Conservation (phyloP, 371 early-diverging fungal species). For the Nematocida ausubeli region DNA sequence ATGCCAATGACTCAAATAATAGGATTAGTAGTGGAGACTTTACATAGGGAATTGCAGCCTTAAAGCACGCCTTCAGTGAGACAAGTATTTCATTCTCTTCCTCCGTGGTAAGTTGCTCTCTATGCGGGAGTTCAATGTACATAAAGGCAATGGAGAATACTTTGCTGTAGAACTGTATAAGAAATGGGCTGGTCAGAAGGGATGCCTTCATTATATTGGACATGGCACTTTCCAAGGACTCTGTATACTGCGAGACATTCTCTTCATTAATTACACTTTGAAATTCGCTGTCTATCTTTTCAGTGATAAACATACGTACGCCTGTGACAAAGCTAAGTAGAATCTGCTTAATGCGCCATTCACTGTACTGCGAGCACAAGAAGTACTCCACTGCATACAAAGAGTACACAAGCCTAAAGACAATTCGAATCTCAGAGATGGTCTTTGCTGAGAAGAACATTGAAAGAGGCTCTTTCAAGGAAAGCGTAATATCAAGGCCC, state of each 20-base stretch:
- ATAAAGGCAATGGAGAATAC: constrained; percentile 36
- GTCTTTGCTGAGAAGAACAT: constrained; percentile 45
- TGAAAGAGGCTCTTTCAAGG: constrained; percentile 22
- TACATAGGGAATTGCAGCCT: constrained; percentile 24
- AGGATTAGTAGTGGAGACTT: constrained; percentile 21
- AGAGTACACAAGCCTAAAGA: constrained; percentile 47
- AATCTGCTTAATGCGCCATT: constrained; percentile 35
- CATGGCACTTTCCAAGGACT: constrained; percentile 19
- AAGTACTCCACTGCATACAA: constrained; percentile 43
- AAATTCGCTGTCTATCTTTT: constrained; percentile 1
- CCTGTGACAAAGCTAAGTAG: constrained; percentile 38
- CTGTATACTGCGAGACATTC: background rate
- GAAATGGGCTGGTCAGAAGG: constrained; percentile 38
- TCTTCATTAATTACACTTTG: background rate
- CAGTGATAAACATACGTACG: constrained; percentile 43
- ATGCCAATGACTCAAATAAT: constrained; percentile 27
- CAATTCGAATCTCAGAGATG: constrained; percentile 26
- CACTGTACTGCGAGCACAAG: background rate
- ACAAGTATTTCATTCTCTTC: constrained; percentile 15
- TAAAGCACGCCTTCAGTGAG: constrained; percentile 8
- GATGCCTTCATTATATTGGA: constrained; percentile 25
- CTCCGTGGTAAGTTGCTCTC: constrained; percentile 25
- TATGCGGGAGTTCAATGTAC: constrained; percentile 32
- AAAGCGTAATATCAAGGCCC: constrained; percentile 28
- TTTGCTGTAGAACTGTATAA: constrained; percentile 41